phyloP scores from a whole-genome alignment of 2,329 filamentous ascomycete genomes.

The Hypomyces perniciosus region DNA sequence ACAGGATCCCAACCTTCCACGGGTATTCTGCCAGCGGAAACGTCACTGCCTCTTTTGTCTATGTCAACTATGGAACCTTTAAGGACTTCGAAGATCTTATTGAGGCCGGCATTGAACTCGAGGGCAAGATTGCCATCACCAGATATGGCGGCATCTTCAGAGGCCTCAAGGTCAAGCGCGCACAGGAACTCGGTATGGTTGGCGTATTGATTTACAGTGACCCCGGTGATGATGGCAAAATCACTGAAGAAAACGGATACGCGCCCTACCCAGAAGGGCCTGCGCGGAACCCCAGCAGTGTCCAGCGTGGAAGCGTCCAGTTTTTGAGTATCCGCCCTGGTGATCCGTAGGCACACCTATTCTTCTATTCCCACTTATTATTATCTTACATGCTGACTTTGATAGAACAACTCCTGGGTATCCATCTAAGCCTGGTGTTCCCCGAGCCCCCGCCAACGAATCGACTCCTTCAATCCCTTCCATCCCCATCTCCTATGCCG shows the following conservation, averaged over 20 bases:
- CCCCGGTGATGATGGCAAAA: constrained; percentile 78
- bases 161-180: constrained; percentile 86
- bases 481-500: constrained; percentile 80
- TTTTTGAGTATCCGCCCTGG: constrained; percentile 66
- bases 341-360: constrained; percentile 50
- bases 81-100: constrained; percentile 78
- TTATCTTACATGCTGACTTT: constrained; percentile 12
- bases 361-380: neutral
- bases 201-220: constrained; percentile 83
- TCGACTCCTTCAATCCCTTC: constrained; percentile 82
- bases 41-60: constrained; percentile 81
- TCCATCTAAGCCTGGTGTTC: constrained; percentile 82
- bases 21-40: constrained; percentile 92
- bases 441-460: constrained; percentile 63
- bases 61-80: constrained; percentile 86
- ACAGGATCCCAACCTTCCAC: constrained; percentile 84
- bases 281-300: constrained; percentile 78
- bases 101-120: constrained; percentile 65
- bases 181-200: constrained; percentile 83
- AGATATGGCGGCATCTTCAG: constrained; percentile 85
- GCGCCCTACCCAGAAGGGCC: constrained; percentile 78
- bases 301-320: constrained; percentile 82
- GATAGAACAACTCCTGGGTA: constrained; percentile 78
- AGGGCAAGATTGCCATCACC: constrained; percentile 80
- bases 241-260: constrained; percentile 76